These are phyloP conservation scores for Alloteropsis angusta DNA, from an alignment of 202 grass and related monocot genomes.

Conservation along the genomic window DNA sequence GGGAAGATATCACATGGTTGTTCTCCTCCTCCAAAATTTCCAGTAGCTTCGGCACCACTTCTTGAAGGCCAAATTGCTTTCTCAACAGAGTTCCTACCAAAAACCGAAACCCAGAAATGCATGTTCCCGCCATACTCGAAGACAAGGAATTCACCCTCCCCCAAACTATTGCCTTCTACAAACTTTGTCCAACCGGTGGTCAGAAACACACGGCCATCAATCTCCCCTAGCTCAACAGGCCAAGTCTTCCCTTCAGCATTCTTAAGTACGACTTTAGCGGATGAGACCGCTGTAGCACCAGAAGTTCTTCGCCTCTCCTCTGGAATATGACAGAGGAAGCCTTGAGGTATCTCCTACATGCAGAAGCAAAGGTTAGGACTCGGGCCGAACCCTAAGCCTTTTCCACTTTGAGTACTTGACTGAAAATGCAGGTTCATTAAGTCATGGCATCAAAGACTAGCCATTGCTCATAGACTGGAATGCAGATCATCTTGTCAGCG, in stretches of 20 bases:
- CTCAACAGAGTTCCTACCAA: conserved; percentile 67
- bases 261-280: conserved; percentile 25
- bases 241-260: conserved; percentile 41
- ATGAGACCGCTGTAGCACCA: neutral
- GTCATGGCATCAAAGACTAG: neutral
- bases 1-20: conserved; percentile 2
- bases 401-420: neutral
- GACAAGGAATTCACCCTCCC: conserved; percentile 60
- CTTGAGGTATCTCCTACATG: conserved; percentile 61
- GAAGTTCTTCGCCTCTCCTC: conserved; percentile 5
- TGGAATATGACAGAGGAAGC: conserved; percentile 50
- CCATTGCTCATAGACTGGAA: neutral
- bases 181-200: conserved; percentile 62
- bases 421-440: neutral
- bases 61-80: conserved; percentile 22
- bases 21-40: neutral
- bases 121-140: conserved; percentile 43
- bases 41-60: conserved; percentile 5
- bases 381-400: neutral
- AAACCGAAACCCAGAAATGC: conserved; percentile 57
- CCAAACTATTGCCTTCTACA: conserved; percentile 48
- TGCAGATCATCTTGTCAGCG: neutral
- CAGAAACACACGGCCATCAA: conserved; percentile 31
- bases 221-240: conserved; percentile 37
- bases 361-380: conserved; percentile 19